These are phyloP conservation scores for Podaxis sp. DNA, from an alignment of 768 basidiomycete genomes.

Conservation along the genomic window DNA sequence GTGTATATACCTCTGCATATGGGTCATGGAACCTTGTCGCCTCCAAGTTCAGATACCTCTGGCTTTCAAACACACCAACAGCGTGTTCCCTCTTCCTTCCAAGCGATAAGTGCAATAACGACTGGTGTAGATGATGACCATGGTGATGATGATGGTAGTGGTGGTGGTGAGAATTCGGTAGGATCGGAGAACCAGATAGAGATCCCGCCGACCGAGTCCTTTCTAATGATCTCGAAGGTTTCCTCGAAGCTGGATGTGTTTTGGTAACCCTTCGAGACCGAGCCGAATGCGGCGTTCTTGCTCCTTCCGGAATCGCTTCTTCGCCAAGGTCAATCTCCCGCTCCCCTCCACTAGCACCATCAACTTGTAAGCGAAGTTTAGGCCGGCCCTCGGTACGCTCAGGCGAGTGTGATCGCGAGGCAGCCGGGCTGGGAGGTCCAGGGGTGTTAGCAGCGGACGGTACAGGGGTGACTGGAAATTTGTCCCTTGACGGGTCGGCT, in stretches of 20 bases:
- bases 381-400: neutral
- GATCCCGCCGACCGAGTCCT: neutral
- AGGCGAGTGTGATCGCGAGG: neutral
- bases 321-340: neutral
- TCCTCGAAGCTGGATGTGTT: neutral
- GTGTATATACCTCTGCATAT: constrained; percentile 40
- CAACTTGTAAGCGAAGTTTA: neutral
- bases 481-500: constrained; percentile 62
- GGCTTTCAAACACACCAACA: constrained; percentile 75
- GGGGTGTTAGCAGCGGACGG: constrained; percentile 3
- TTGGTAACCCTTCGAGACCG: neutral
- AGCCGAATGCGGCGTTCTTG: neutral
- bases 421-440: neutral
- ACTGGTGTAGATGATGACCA: constrained; percentile 36
- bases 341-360: neutral
- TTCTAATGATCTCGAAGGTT: constrained; percentile 2
- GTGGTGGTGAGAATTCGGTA: constrained; percentile 21
- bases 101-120: constrained; percentile 38
- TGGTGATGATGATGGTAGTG: constrained; percentile 32
- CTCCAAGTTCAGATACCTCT: constrained; percentile 70
- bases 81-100: constrained; percentile 43
- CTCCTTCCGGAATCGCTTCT: neutral
- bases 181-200: constrained; percentile 7
- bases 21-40: constrained; percentile 52
- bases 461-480: constrained; percentile 39